Base-by-base conservation (phyloP, 2,329 filamentous ascomycete genomes). In the Alternaria sp. region DNA sequence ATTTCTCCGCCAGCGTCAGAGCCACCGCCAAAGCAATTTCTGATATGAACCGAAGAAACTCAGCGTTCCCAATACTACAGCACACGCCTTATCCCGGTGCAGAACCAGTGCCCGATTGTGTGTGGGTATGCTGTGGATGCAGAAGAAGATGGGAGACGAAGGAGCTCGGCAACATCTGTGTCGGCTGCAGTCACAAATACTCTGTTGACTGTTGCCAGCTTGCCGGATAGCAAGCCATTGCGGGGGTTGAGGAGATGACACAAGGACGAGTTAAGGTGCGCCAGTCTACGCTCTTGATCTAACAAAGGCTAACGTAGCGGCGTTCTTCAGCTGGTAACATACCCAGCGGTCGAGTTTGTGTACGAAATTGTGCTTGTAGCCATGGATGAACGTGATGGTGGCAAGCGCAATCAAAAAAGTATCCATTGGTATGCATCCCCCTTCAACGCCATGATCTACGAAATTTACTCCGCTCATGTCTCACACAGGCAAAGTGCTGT, bases 51-150 rank as follows among this genome's bases (percentile, higher is more conserved):
- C 44, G 14, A 47, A 10, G 9, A 41, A 20, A 15, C 30, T n/a
- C 33, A n/a, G 11, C 44, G 15, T 11, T 12, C 23, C n/a, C 43
- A 4, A 55, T 37, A 26, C 37, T 44, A 43, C n/a, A 45, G 8
- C 50, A 68, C 25, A 53, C 10, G 2, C 64, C 63, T 21, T 61
- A 64, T n/a, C 64, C 61, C 3, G 66, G 55, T 28, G 61, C 59
- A 7, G 64, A 69, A 41, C 53, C 60, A 6, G 55, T 67, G n/a
- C 56, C 66, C 14, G 56, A 66, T 37, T 64, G 49, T 7, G 57
- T 59, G 14, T 69, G 66, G 66, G 18, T 45, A 20, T 69, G 68
- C 20, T 69, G 61, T 26, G 55, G 62, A n/a, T 70, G 68, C 45
- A 46, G 33, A n/a, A 62, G 62, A 45, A 56, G 44, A 26, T 70